phyloP scores from a whole-genome alignment of 2,329 filamentous ascomycete species.

The Aspergillus alliaceus region DNA sequence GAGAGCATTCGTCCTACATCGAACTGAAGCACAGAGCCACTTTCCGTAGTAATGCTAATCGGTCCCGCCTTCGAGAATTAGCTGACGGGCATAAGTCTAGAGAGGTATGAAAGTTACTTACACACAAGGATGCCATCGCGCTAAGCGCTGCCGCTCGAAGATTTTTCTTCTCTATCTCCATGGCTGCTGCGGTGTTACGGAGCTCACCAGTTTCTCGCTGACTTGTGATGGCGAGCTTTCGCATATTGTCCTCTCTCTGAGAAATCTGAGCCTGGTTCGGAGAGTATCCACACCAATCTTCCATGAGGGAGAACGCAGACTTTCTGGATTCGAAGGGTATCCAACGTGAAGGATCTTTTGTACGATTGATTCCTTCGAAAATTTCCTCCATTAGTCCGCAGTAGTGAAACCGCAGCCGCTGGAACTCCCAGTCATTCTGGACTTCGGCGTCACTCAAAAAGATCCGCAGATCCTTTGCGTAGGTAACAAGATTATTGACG shows the following conservation, averaged over 20 bases:
- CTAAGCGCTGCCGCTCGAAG: conserved; percentile 86
- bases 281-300: conserved; percentile 98
- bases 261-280: conserved; percentile 83
- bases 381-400: conserved; percentile 91
- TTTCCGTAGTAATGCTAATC: conserved; percentile 84
- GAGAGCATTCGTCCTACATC: conserved; percentile 88
- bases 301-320: conserved; percentile 94
- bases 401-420: conserved; percentile 87
- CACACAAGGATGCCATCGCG: conserved; percentile 92
- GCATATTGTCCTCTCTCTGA: conserved; percentile 81
- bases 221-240: conserved; percentile 78
- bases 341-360: conserved; percentile 83
- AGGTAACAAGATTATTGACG: conserved; percentile 80
- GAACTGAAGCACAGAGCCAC: conserved; percentile 83
- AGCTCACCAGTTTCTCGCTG: conserved; percentile 71
- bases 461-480: conserved; percentile 87
- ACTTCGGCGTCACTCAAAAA: conserved; percentile 95
- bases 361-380: conserved; percentile 86
- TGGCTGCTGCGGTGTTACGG: conserved; percentile 77
- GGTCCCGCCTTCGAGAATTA: conserved; percentile 55
- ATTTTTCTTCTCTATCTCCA: conserved; percentile 96
- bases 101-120: conserved; percentile 52
- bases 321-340: conserved; percentile 97
- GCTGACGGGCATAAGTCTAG: conserved; percentile 3
- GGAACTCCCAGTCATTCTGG: conserved; percentile 91